A percentile compares a stretch with the other conserved stretches of the same genome.
Evolutionary conservation across 164 flowering plant genomes (phyloP).

Genomic region (Magnolia sinica): DNA sequence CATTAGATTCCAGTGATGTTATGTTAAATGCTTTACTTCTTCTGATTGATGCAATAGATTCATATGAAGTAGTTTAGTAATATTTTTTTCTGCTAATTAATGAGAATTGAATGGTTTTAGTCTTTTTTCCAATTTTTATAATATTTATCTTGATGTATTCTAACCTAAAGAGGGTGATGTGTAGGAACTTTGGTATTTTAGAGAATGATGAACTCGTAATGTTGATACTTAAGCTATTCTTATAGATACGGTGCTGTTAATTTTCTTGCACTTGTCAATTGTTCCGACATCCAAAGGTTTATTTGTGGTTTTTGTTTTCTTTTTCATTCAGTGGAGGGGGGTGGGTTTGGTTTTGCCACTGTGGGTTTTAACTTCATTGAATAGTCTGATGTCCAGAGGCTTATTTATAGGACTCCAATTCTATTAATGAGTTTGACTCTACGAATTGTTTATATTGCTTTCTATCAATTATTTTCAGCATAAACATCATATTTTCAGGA

Average conservation of each 20-base stretch:
- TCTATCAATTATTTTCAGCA: neutral
- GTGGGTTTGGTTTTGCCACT: no score
- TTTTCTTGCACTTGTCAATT: neutral
- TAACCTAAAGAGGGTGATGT: neutral
- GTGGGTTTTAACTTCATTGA: no score
- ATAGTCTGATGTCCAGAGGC: no score
- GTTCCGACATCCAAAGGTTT: neutral
- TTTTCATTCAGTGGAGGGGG: no score
- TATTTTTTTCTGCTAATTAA: no score
- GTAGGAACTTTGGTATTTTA: neutral
- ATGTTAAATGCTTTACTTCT: no score
- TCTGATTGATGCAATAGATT: no score
- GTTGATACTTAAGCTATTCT: neutral
- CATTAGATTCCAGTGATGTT: no score
- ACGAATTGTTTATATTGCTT: neutral
- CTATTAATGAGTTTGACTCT: neutral
- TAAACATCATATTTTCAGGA: neutral
- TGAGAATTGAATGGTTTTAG: neutral
- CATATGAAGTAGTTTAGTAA: no score
- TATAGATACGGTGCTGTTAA: neutral
- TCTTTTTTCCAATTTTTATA: neutral
- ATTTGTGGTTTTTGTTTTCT: neutral
- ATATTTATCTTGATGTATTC: neutral
- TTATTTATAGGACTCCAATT: no score
- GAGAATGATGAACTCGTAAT: neutral